Evolutionary conservation across 2,329 filamentous ascomycete species (phyloP), one percentile per base, ranked within the genome.

Genomic region (Stagonosporopsis cucurbitacearum): DNA sequence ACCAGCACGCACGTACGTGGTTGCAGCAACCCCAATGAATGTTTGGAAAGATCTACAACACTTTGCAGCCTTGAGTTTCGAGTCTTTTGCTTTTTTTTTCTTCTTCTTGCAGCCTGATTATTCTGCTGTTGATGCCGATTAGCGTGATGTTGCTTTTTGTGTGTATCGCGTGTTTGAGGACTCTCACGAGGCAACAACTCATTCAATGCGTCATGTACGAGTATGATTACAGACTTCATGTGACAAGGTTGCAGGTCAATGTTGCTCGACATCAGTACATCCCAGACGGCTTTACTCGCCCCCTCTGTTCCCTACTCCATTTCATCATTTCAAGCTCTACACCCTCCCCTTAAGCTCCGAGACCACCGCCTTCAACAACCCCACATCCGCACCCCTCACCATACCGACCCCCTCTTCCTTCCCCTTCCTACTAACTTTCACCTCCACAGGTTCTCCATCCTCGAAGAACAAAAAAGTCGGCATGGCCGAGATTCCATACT

Each of bases 401-500:
- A 42, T 45, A 28, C 22, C 35, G 12, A 56, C 41, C 4, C 12
- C 15, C 30, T 56, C 40, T 19, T 46, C 41, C 7, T 3, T 22
- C 8, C 40, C 52, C 19, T 44, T 44, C 30, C 61, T 57, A 57
- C 56, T 57, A 1, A 63, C 59, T 33, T 53, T 54, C 15, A 67
- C 46, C 25, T 64, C 51, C 13, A 50, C 42, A 8, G 55, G 47
- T 19, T 61, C 50, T 1, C 61, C 63, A 4, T 58, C 47, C 45
- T 60, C 57, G 17, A 68, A 57, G 6, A 67, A 33, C 13, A 69
- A 13, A 37, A 69, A 69, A 1, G 67, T 69, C 0, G 67, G 67
- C 60, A 69, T 68, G 8, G 82, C 81, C 12, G 74, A 74, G 15
- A 84, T 79, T 19, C 75, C 72, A 54, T 81, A 77, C 36, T 79